Evolutionary conservation across 1,139 yeast species (phyloP).

Genomic region (Diutina rugosa): DNA sequence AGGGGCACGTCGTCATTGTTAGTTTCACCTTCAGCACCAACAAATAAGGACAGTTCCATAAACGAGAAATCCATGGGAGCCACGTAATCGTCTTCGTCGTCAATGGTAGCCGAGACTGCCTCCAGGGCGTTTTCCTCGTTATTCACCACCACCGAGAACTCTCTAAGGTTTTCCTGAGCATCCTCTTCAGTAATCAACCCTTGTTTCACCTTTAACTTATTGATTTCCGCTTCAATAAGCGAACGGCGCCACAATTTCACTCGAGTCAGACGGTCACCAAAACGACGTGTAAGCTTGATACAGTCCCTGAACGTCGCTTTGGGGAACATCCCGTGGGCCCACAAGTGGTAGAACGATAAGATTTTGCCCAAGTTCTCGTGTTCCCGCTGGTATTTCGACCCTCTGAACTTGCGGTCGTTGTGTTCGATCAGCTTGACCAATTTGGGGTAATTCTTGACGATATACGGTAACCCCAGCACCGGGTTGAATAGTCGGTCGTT

Average conservation of each 20-base stretch:
- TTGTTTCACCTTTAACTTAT: constrained; percentile 17
- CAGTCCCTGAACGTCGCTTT: constrained; percentile 66
- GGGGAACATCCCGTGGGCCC: constrained; percentile 79
- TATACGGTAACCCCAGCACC: constrained; percentile 33
- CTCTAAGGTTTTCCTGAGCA: background rate
- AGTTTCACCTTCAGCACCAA: background rate
- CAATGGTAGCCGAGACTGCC: background rate
- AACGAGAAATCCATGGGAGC: background rate
- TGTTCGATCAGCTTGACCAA: constrained; percentile 16
- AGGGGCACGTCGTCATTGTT: background rate
- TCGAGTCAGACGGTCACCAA: constrained; percentile 15
- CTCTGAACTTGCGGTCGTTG: constrained; percentile 16
- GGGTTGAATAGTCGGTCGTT: constrained; percentile 34
- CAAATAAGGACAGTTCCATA: constrained; percentile 1
- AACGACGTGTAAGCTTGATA: constrained; percentile 19
- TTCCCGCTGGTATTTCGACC: constrained; percentile 23
- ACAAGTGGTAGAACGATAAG: constrained; percentile 59
- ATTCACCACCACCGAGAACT: background rate
- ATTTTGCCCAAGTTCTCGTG: constrained; percentile 30
- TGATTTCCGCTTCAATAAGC: constrained; percentile 21
- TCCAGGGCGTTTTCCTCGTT: background rate
- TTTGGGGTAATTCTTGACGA: constrained; percentile 26
- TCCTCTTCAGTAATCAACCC: constrained; percentile 15
- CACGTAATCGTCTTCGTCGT: background rate
- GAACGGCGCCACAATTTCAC: constrained; percentile 24